phyloP scores from a whole-genome alignment of 2,329 filamentous ascomycete species.

The Phialemoniopsis sp. region DNA sequence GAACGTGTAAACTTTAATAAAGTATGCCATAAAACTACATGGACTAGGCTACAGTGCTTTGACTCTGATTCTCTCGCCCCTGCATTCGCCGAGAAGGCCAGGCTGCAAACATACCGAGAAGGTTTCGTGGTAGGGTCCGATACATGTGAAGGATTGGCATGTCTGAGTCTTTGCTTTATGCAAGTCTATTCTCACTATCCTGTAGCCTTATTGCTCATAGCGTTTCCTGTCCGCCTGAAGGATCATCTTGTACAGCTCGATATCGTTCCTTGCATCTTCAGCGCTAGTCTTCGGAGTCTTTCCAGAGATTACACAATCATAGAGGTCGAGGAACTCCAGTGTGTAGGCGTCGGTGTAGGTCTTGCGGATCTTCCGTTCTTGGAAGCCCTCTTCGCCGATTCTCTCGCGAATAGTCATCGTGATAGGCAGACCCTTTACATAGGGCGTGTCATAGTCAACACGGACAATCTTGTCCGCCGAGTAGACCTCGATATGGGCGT shows the following conservation, averaged over 20 bases:
- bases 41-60: too few relatives aligned
- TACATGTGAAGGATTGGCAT: too few relatives aligned
- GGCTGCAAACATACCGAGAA: too few relatives aligned
- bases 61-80: too few relatives aligned
- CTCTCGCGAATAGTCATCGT: slow-evolving; percentile 41
- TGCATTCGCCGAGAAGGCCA: too few relatives aligned
- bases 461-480: slow-evolving; percentile 47
- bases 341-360: slow-evolving; percentile 40
- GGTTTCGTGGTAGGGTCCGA: too few relatives aligned
- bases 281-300: slow-evolving; percentile 20
- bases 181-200: too few relatives aligned
- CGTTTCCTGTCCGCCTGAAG: slow-evolving; percentile 14
- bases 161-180: too few relatives aligned
- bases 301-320: slow-evolving; percentile 16
- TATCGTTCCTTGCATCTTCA: slow-evolving; percentile 20
- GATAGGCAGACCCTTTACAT: slow-evolving; percentile 50
- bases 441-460: slow-evolving; percentile 53
- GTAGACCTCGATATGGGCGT: slow-evolving; percentile 49
- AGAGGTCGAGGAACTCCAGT: slow-evolving; percentile 26
- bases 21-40: too few relatives aligned
- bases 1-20: too few relatives aligned
- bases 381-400: slow-evolving; percentile 26
- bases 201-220: too few relatives aligned
- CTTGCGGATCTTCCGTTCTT: slow-evolving; percentile 31
- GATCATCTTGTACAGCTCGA: slow-evolving; percentile 25